phyloP scores from a whole-genome alignment of 805 yeast genomes.

The Scheffersomyces ergatensis region DNA sequence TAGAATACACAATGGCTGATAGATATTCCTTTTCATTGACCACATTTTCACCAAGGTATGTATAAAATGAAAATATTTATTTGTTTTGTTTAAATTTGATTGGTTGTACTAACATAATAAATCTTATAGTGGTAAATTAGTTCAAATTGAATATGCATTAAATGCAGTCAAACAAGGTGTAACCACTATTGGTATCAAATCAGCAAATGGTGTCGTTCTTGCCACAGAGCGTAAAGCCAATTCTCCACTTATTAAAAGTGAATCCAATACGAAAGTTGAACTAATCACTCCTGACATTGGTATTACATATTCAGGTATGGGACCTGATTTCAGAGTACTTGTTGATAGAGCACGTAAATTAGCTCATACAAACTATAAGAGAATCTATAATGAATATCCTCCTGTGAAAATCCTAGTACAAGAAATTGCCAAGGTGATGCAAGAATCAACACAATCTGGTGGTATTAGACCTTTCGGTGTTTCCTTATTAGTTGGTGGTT shows the following conservation, averaged over 20 bases:
- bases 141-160: conserved; percentile 95
- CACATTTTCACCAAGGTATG: conserved; percentile 94
- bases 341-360: conserved; percentile 92
- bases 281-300: conserved; percentile 93
- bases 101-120: no score
- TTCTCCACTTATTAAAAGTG: conserved; percentile 73
- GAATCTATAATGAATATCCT: conserved; percentile 94
- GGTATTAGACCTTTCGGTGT: conserved; percentile 99
- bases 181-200: conserved; percentile 88
- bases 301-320: conserved; percentile 97
- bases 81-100: no score
- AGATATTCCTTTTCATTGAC: conserved; percentile 96
- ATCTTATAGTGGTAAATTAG: conserved; percentile 79
- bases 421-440: conserved; percentile 95
- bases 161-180: conserved; percentile 98
- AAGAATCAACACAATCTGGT: conserved; percentile 97
- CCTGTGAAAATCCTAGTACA: conserved; percentile 92
- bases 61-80: no score
- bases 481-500: conserved; percentile 88
- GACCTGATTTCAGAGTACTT: conserved; percentile 94
- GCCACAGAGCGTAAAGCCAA: conserved; percentile 94
- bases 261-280: conserved; percentile 74
- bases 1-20: conserved; percentile 70
- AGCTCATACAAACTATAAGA: conserved; percentile 89
- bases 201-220: conserved; percentile 92